Evolutionary conservation across 345 rosid genomes (phyloP).

Genomic region (Moricandia arvensis): DNA sequence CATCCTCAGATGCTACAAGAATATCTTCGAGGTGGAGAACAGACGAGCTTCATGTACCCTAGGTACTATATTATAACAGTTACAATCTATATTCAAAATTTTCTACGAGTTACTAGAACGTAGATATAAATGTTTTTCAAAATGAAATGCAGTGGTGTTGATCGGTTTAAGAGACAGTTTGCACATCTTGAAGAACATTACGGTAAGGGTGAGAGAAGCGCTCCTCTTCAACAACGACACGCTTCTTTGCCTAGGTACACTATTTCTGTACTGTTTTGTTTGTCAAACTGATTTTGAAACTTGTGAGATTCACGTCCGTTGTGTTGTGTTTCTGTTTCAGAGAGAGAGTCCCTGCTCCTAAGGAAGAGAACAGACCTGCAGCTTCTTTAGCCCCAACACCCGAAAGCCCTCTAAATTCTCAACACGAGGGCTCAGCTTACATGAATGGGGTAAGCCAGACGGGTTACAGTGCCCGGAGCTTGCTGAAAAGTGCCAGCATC

Average conservation of each 20-base stretch:
- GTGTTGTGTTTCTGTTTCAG: slow-evolving; percentile 42
- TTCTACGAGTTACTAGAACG: neutral
- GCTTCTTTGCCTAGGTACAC: slow-evolving; percentile 92
- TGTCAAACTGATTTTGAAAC: neutral
- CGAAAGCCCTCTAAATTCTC: slow-evolving; percentile 45
- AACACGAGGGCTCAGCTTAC: slow-evolving; percentile 44
- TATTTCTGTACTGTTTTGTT: neutral
- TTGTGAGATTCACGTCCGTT: slow-evolving; percentile 3
- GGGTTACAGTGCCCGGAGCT: slow-evolving; percentile 56
- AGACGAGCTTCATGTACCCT: slow-evolving; percentile 97
- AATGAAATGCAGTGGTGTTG: slow-evolving; percentile 70
- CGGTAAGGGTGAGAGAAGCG: slow-evolving; percentile 75
- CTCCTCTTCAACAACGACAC: slow-evolving; percentile 85
- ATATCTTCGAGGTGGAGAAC: slow-evolving; percentile 90
- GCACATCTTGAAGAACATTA: slow-evolving; percentile 92
- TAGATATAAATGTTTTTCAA: neutral
- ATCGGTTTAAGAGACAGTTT: slow-evolving; percentile 97
- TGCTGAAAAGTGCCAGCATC: slow-evolving; percentile 92
- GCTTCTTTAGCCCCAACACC: slow-evolving; percentile 54
- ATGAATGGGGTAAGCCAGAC: slow-evolving; percentile 34
- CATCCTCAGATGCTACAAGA: slow-evolving; percentile 98
- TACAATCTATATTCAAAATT: neutral
- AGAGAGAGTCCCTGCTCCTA: slow-evolving; percentile 78
- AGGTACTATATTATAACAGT: slow-evolving; percentile 45
- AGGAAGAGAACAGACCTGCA: slow-evolving; percentile 49